Evolutionary conservation across 2,329 filamentous ascomycete species (phyloP), one percentile per base, ranked within the genome.

Genomic region (Verticillium nonalfalfae): DNA sequence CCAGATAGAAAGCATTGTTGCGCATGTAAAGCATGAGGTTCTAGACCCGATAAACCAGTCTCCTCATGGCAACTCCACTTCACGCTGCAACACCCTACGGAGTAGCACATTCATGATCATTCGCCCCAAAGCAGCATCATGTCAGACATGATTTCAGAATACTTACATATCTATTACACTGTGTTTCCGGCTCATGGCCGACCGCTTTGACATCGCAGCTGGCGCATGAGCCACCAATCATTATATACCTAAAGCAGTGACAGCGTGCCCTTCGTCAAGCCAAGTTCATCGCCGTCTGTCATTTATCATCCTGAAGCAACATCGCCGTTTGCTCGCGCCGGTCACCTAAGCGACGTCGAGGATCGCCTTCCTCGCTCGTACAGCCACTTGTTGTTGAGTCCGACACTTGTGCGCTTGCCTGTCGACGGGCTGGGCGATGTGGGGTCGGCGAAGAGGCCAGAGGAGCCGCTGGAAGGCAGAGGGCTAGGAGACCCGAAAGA

Each of bases 371-470:
- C 89, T 76, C 88, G 91, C 75, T 97, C 92, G 71, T 97, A 98
- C 63, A 97, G 75, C 94, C 94, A 98, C 77, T 95, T 96, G 78
- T 87, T 97, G 75, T 94, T 97, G 71, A 97, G 71, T 0, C 87
- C 87, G 59, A 96, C 86, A 66, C 86, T 93, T 52, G 88, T 87
- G 61, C 86, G 84, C 77, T 90, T 92, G 40, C 83, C 81, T 6
- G 80, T 76, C 6, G 77, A 77, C 1, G 91, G 90, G 65, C 87
- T 93, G 1, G 90, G 90, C 18, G 89, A 88, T 14, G 83, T 81
- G 1, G 89, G 86, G n/a, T 85, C 85, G 21, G 79, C 73, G 65
- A 86, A 85, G 35, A 77, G 60, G 61, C 78, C 81, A 45, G 77
- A 75, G 6, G 78, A 74, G 34, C 74, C 79, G 69, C 77, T 83